These are phyloP conservation scores for Fusarium sp. DNA, from an alignment of 2,329 filamentous ascomycete genomes.

Conservation along the genomic window DNA sequence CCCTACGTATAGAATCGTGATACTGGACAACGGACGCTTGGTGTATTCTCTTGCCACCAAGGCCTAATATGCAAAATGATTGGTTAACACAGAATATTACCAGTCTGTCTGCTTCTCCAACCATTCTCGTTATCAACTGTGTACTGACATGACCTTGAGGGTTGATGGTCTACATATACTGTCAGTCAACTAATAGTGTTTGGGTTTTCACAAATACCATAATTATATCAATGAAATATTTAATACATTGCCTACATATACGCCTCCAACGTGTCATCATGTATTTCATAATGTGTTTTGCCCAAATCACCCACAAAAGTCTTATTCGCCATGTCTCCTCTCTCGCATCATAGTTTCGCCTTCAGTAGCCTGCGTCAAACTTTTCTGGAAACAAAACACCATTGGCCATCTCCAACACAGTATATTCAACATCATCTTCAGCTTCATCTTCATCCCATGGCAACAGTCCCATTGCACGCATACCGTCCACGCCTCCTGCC, in stretches of 20 bases:
- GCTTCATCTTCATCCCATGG: conserved; percentile 58
- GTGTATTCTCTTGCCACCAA: background rate
- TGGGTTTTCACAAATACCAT: background rate
- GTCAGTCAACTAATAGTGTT: too few relatives aligned
- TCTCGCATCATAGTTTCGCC: background rate
- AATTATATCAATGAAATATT: background rate
- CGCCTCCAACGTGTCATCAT: too few relatives aligned
- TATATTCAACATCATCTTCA: conserved; percentile 50
- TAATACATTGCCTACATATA: too few relatives aligned
- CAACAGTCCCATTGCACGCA: conserved; percentile 58
- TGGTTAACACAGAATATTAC: conserved; percentile 2
- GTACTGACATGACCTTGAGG: too few relatives aligned
- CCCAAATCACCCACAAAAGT: background rate
- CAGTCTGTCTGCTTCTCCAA: conserved; percentile 3
- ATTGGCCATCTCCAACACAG: conserved; percentile 56
- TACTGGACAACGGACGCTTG: conserved; percentile 9
- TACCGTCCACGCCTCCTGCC: conserved; percentile 56
- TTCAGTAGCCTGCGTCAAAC: conserved; percentile 48
- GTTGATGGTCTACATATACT: background rate
- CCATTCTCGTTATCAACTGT: background rate
- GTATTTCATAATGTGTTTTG: too few relatives aligned
- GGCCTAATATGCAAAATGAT: conserved; percentile 1
- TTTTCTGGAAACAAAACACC: conserved; percentile 58
- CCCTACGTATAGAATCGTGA: conserved; percentile 28
- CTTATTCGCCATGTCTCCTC: background rate